Evolutionary conservation across 352 stramenopile genomes (phyloP).

Genomic region (Phytophthora agathidicida): DNA sequence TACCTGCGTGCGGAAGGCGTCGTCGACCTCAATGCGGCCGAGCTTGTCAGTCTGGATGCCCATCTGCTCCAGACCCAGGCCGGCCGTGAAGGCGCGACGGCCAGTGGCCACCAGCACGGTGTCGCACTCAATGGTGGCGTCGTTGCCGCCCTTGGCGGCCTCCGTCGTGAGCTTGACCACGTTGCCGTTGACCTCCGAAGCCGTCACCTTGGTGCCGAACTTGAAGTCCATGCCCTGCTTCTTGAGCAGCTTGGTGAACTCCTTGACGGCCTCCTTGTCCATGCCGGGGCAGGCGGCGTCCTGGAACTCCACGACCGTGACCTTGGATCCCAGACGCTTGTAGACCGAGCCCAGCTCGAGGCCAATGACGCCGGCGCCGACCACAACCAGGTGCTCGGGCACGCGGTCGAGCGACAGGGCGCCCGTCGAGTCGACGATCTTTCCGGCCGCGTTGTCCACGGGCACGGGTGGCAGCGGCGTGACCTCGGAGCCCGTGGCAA

Average conservation of each 20-base stretch:
- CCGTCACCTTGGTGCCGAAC: slow-evolving; percentile 97
- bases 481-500: slow-evolving; percentile 90
- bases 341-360: slow-evolving; percentile 99
- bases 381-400: slow-evolving; percentile 96
- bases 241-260: slow-evolving; percentile 97
- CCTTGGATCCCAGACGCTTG: slow-evolving; percentile 92
- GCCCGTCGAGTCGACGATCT: slow-evolving; percentile 99
- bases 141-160: slow-evolving; percentile 66
- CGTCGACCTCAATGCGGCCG: slow-evolving; percentile 97
- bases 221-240: slow-evolving; percentile 99
- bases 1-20: slow-evolving; percentile 96
- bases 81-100: slow-evolving; percentile 95
- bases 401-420: slow-evolving; percentile 94
- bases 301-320: slow-evolving; percentile 99
- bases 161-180: slow-evolving; percentile 97
- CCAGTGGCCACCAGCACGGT: slow-evolving; percentile 89
- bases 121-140: slow-evolving; percentile 74
- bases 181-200: slow-evolving; percentile 91
- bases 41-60: slow-evolving; percentile 97
- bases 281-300: slow-evolving; percentile 94
- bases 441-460: slow-evolving; percentile 96
- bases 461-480: slow-evolving; percentile 95
- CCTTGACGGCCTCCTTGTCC: slow-evolving; percentile 95
- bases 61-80: slow-evolving; percentile 96
- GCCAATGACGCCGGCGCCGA: slow-evolving; percentile 98